Conservation (phyloP, 768 basidiomycete species). For the Amanita muscaria region DNA sequence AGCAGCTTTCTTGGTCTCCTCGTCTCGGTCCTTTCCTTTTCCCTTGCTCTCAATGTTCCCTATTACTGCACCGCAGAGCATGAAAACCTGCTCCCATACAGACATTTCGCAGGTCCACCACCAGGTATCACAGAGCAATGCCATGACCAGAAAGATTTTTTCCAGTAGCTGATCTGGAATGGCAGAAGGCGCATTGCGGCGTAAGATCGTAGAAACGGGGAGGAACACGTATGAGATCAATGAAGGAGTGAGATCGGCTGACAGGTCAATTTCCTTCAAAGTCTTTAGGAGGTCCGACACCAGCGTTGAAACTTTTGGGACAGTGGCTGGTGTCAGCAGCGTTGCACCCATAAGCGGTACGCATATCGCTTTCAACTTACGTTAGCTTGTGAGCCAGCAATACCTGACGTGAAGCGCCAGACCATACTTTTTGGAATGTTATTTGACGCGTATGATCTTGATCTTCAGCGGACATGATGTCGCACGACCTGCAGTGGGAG, state of each 20-base stretch:
- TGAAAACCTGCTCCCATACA: conserved; percentile 82
- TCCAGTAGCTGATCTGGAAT: conserved; percentile 81
- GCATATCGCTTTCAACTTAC: conserved; percentile 61
- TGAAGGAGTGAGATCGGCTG: conserved; percentile 35
- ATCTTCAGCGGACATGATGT: neutral
- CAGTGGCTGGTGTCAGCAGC: conserved; percentile 47
- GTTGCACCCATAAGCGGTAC: conserved; percentile 74
- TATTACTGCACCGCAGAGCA: conserved; percentile 57
- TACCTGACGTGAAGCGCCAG: neutral
- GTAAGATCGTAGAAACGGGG: conserved; percentile 78
- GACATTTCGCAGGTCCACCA: conserved; percentile 75
- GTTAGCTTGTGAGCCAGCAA: neutral
- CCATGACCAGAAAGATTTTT: conserved; percentile 51
- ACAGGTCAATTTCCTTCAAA: conserved; percentile 27
- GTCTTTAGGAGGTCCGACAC: conserved; percentile 44
- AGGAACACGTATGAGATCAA: conserved; percentile 82
- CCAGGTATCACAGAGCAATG: conserved; percentile 59
- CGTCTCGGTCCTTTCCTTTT: conserved; percentile 61
- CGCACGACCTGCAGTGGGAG: too few species aligned
- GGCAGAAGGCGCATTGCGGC: conserved; percentile 56
- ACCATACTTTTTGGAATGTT: conserved; percentile 17
- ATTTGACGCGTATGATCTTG: conserved; percentile 11
- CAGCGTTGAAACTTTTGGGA: conserved; percentile 37
- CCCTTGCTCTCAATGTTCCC: conserved; percentile 59
- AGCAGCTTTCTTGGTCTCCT: conserved; percentile 78